phyloP scores from a whole-genome alignment of 495 filamentous ascomycete genomes.

The Oidiodendron maius region DNA sequence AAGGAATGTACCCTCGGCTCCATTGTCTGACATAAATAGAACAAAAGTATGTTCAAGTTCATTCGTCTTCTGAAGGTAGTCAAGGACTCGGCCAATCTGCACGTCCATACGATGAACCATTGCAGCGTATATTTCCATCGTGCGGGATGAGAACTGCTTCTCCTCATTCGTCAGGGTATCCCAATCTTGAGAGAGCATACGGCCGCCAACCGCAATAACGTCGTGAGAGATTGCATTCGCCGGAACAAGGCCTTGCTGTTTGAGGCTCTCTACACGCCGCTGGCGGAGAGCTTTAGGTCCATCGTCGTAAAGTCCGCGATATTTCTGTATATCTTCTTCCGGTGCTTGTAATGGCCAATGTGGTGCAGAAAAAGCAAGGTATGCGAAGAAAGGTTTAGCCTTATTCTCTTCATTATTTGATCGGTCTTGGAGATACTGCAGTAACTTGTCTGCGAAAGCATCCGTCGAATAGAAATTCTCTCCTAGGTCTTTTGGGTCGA shows the following conservation, averaged over 20 bases:
- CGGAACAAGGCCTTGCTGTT: constrained; percentile 45
- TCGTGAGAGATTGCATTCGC: constrained; percentile 45
- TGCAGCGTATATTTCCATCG: constrained; percentile 56
- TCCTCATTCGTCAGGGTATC: constrained; percentile 42
- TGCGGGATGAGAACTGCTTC: constrained; percentile 42
- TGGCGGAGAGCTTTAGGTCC: constrained; percentile 49
- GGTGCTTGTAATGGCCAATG: constrained; percentile 54
- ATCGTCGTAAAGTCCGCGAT: constrained; percentile 45
- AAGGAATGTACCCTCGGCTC: constrained; percentile 55
- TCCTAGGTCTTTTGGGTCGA: constrained; percentile 31
- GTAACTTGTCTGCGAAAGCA: constrained; percentile 46
- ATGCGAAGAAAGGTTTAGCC: constrained; percentile 53
- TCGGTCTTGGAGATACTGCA: constrained; percentile 47
- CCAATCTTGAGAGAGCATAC: constrained; percentile 30
- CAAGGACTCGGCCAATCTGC: constrained; percentile 55
- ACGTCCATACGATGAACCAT: constrained; percentile 61
- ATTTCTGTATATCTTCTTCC: constrained; percentile 19
- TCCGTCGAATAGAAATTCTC: constrained; percentile 53
- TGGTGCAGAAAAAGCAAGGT: constrained; percentile 56
- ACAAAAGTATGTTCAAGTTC: constrained; percentile 61
- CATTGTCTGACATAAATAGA: constrained; percentile 61
- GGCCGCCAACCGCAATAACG: constrained; percentile 44
- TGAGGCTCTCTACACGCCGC: constrained; percentile 42
- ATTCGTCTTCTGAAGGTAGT: constrained; percentile 47
- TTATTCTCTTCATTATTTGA: constrained; percentile 36